These are phyloP conservation scores for Calocera viscosa DNA, from an alignment of 768 basidiomycete genomes.

Conservation along the genomic window DNA sequence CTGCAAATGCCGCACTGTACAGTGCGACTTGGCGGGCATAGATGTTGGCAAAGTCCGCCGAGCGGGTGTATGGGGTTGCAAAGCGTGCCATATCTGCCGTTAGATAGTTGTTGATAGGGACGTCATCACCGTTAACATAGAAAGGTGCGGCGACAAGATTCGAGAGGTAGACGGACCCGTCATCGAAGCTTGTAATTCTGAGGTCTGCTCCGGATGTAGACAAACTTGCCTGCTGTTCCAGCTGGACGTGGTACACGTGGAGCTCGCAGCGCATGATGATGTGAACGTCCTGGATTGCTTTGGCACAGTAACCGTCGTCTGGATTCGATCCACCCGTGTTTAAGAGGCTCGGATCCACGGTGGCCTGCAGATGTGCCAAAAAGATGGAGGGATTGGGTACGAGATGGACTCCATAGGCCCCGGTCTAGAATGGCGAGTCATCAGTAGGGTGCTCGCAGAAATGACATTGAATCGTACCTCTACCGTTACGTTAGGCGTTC, in stretches of 20 bases:
- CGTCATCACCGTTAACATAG: not conserved
- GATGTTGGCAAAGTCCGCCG: not conserved
- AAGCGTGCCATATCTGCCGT: not conserved
- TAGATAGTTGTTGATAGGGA: not conserved
- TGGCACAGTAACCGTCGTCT: not conserved
- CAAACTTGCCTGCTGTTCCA: not conserved
- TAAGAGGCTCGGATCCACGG: not conserved
- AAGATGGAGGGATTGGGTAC: not conserved
- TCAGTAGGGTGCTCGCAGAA: not conserved
- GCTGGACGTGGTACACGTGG: not conserved
- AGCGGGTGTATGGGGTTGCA: not conserved
- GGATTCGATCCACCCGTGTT: not conserved
- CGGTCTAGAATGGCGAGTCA: not conserved
- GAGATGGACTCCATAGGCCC: not conserved
- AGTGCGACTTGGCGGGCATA: not conserved
- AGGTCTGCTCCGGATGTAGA: not conserved
- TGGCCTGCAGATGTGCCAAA: not conserved
- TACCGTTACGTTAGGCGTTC: not conserved
- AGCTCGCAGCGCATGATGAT: not conserved
- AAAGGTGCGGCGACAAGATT: not conserved
- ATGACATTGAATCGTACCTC: not conserved
- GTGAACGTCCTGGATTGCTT: not conserved
- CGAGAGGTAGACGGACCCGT: not conserved
- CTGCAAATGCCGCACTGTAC: not conserved
- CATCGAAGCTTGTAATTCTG: not conserved